Evolutionary conservation across 1,284 basidiomycete genomes (phyloP).

Genomic region (Austroboletus rostrupii): DNA sequence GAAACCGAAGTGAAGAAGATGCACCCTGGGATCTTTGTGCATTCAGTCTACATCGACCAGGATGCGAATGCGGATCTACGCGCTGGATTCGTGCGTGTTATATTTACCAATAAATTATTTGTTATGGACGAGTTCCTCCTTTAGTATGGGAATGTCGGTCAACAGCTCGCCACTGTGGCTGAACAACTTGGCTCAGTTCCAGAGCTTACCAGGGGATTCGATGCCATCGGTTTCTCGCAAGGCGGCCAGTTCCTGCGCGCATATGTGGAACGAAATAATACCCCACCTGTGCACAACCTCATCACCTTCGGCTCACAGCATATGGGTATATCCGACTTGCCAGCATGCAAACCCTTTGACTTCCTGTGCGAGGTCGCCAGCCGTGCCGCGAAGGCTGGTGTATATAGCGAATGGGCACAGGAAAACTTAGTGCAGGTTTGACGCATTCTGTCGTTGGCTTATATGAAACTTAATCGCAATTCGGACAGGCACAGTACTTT

Average conservation of each 20-base stretch:
- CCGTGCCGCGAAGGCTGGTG: conserved; percentile 65
- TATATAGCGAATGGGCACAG: conserved; percentile 85
- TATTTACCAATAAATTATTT: not conserved
- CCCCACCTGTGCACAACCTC: conserved; percentile 76
- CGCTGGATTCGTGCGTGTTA: conserved; percentile 73
- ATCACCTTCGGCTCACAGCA: conserved; percentile 87
- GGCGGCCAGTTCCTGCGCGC: conserved; percentile 91
- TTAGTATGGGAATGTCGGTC: conserved; percentile 79
- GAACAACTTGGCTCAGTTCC: conserved; percentile 65
- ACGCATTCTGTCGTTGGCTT: not conserved
- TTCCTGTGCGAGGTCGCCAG: conserved; percentile 76
- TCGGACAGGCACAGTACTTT: conserved; percentile 82
- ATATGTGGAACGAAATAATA: conserved; percentile 83
- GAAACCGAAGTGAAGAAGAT: conserved; percentile 61
- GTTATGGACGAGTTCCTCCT: not conserved
- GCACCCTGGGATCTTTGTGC: conserved; percentile 83
- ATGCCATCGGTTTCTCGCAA: conserved; percentile 92
- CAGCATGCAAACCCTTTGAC: conserved; percentile 66
- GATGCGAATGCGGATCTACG: conserved; percentile 68
- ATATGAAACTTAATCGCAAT: conserved; percentile 2
- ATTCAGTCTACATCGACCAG: conserved; percentile 73
- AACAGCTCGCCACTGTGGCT: conserved; percentile 65
- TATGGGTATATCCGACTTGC: conserved; percentile 83
- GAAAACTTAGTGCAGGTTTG: conserved; percentile 72
- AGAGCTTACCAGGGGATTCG: conserved; percentile 76